These are phyloP conservation scores for Diaporthe capsici DNA, from an alignment of 2,329 filamentous ascomycete species.

Conservation along the genomic window DNA sequence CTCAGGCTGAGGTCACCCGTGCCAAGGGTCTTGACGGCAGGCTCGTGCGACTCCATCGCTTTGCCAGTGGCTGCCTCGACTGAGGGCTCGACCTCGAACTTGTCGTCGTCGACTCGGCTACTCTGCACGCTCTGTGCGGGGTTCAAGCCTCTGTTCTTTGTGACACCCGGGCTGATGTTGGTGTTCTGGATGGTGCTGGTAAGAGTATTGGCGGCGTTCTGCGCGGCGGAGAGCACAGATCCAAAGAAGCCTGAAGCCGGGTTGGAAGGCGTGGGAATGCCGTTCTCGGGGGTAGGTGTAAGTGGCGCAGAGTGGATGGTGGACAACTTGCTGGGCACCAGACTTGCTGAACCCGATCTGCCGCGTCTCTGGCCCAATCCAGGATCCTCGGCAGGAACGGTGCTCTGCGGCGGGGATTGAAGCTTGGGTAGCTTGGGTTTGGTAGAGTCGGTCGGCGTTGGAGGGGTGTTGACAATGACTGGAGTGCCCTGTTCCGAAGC, in stretches of 20 bases:
- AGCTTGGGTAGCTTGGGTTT: slow-evolving; percentile 44
- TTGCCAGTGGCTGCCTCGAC: slow-evolving; percentile 56
- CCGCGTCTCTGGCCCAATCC: slow-evolving; percentile 78
- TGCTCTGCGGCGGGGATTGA: slow-evolving; percentile 45
- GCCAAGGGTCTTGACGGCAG: slow-evolving; percentile 90
- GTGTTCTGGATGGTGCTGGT: slow-evolving; percentile 82
- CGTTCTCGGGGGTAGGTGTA: slow-evolving; percentile 81
- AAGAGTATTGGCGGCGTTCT: slow-evolving; percentile 86
- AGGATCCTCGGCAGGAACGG: slow-evolving; percentile 51
- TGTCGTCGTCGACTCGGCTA: slow-evolving; percentile 48
- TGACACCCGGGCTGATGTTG: slow-evolving; percentile 65
- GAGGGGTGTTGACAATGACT: slow-evolving; percentile 75
- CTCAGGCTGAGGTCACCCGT: slow-evolving; percentile 90
- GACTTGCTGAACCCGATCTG: slow-evolving; percentile 67
- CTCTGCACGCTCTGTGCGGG: slow-evolving; percentile 43
- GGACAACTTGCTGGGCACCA: slow-evolving; percentile 89
- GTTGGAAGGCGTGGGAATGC: slow-evolving; percentile 60
- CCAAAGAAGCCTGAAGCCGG: slow-evolving; percentile 88
- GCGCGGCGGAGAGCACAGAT: slow-evolving; percentile 90
- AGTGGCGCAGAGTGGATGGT: slow-evolving; percentile 79
- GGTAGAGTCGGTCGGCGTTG: slow-evolving; percentile 70
- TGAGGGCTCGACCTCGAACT: slow-evolving; percentile 61
- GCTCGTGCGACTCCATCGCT: slow-evolving; percentile 72
- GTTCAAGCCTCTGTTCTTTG: slow-evolving; percentile 45
- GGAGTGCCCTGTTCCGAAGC: slow-evolving; percentile 60